These are phyloP conservation scores for Tuber indicum DNA, from an alignment of 495 filamentous ascomycete genomes.

Conservation along the genomic window DNA sequence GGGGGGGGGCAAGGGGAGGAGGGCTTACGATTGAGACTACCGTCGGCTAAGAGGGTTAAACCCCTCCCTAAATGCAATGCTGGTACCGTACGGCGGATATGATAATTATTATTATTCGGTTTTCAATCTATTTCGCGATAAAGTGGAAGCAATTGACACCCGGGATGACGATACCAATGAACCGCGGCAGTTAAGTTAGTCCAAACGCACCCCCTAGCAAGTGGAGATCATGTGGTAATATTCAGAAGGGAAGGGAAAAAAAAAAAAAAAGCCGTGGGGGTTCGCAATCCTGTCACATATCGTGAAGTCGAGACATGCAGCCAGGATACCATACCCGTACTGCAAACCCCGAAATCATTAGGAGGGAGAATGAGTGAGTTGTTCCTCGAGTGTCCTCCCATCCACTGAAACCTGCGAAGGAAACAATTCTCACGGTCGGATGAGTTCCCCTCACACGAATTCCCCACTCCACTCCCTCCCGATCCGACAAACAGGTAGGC, in stretches of 20 bases:
- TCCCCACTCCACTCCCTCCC: neutral
- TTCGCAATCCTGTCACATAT: neutral
- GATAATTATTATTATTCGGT: neutral
- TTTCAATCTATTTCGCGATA: neutral
- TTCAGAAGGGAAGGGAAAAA: neutral
- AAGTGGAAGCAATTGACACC: neutral
- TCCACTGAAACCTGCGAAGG: neutral
- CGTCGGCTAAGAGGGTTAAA: neutral
- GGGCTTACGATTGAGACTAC: neutral
- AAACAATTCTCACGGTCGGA: neutral
- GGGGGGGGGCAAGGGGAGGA: neutral
- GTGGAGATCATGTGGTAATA: conserved; percentile 4
- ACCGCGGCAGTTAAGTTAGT: neutral
- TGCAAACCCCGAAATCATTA: neutral
- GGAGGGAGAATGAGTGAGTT: neutral
- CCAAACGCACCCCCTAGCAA: neutral
- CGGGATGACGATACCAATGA: neutral
- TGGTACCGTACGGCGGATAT: neutral
- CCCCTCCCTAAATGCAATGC: neutral
- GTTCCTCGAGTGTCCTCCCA: neutral
- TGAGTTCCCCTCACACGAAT: neutral
- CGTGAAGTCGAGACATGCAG: neutral
- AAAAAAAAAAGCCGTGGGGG: neutral
- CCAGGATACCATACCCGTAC: neutral
- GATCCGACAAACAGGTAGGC: neutral